Evolutionary conservation across 129 eudicot genomes (phyloP), one percentile per base, ranked within the genome.

Genomic region (Flaveria brownii): DNA sequence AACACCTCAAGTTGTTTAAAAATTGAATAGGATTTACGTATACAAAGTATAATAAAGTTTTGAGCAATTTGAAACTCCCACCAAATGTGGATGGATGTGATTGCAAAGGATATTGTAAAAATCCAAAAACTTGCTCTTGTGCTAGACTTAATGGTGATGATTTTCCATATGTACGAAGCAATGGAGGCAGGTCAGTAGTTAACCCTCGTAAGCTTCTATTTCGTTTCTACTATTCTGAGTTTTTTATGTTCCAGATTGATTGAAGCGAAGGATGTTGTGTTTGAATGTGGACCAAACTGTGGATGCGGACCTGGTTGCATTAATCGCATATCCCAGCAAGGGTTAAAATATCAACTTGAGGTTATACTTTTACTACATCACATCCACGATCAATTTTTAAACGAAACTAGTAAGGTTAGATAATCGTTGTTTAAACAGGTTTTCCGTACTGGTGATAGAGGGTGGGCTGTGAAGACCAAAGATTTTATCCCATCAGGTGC

Each of bases 271-370:
- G 87, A 83, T 79, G 87, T 79, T 62, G 84, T 84, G 75, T 70
- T 84, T 26, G 87, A 84, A 79, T 84, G 87, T 71, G 87, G 87
- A 46, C 87, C 87, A 55, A 75, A 64, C 70, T 83, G 87, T 63
- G 81, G 87, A 62, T 83, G 87, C 55, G 87, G 81, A 79, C 84
- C 84, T 10, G 60, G 77, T 75, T 83, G 87, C 71, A 63, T 79
- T 80, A 83, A 83, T 51, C 87, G 87, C 68, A 52, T 64, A 79
- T 83, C 84, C 67, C 87, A 83, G 65, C 78, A 23, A 54, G 81
- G 81, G 54, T 20, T 84, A 20, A 68, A 71, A 54, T 84, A 79
- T 67, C 87, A 71, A 61, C 87, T 83, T 75, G 87, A 84, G 87
- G 84, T 55, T 55, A 6, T 55, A 17, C 11, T 81, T 75, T 65